Percentiles rank a stretch among this genome's conserved stretches.
Conservation (phyloP, 352 stramenopile species). For the Phytopythium sindhum region DNA sequence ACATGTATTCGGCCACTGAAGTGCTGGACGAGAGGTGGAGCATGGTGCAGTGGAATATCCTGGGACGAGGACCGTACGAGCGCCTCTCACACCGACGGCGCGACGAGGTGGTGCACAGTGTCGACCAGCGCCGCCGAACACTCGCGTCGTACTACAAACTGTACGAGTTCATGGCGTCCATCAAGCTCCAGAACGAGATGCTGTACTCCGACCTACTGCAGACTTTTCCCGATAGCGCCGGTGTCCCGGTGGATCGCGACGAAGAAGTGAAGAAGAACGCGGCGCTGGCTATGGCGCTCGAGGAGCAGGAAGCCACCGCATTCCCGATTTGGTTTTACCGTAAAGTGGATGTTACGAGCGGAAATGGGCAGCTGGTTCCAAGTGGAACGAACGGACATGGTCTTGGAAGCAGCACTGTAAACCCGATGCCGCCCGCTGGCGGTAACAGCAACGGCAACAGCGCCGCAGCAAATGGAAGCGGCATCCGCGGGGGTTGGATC, state of each 20-base stretch:
- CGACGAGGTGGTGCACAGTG: constrained; percentile 63
- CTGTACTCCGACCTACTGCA: constrained; percentile 64
- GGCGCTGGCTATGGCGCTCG: constrained; percentile 35
- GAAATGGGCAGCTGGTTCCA: constrained; percentile 27
- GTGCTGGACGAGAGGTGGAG: constrained; percentile 81
- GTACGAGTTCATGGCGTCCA: constrained; percentile 81
- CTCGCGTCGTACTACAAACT: constrained; percentile 76
- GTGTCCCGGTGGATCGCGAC: constrained; percentile 35
- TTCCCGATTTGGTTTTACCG: constrained; percentile 85
- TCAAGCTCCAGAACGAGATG: constrained; percentile 85
- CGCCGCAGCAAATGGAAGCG: constrained; percentile 20
- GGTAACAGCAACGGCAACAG: constrained; percentile 9
- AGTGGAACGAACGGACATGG: constrained; percentile 26
- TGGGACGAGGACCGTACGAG: constrained; percentile 74
- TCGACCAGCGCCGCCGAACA: constrained; percentile 65
- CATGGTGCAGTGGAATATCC: constrained; percentile 87
- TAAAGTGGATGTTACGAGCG: constrained; percentile 46
- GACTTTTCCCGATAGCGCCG: constrained; percentile 42
- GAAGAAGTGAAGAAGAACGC: constrained; percentile 42
- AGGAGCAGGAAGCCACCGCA: constrained; percentile 46
- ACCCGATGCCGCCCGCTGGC: not conserved
- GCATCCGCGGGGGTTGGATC: constrained; percentile 44
- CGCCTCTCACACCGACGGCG: constrained; percentile 57
- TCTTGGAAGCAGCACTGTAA: constrained; percentile 6
- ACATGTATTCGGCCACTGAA: constrained; percentile 81